Conservation (phyloP, 495 filamentous ascomycete species). For the Durotheca rogersii region DNA sequence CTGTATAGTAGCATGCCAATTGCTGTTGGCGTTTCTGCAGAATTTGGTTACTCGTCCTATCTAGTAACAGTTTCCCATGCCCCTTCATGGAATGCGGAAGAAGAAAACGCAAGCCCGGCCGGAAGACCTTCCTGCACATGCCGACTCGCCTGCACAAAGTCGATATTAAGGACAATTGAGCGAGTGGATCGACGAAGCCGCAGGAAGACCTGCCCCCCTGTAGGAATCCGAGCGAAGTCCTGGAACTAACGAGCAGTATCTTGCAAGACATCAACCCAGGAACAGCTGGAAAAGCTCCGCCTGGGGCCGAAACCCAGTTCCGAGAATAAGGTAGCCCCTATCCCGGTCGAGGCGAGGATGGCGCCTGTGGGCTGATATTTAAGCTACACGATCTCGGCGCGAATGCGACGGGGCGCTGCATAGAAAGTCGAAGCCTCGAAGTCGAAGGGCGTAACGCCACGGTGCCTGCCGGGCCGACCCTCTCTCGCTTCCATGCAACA, state of each 20-base stretch:
- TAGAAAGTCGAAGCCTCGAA: slow-evolving; percentile 8
- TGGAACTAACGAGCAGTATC: neutral
- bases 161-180: neutral
- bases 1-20: too few relatives aligned
- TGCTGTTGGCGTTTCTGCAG: too few relatives aligned
- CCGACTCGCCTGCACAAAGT: neutral
- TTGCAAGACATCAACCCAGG: neutral
- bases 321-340: neutral
- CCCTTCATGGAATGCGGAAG: slow-evolving; percentile 9
- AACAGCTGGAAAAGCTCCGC: neutral
- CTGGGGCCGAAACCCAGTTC: slow-evolving; percentile 1
- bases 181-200: neutral
- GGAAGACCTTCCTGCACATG: slow-evolving; percentile 15
- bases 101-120: slow-evolving; percentile 11
- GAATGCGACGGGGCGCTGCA: slow-evolving; percentile 15
- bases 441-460: neutral
- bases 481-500: slow-evolving; percentile 30
- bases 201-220: neutral
- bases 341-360: neutral
- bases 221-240: neutral
- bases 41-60: too few relatives aligned
- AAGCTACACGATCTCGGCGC: slow-evolving; percentile 10
- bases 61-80: slow-evolving; percentile 1
- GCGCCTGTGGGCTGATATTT: slow-evolving; percentile 6
- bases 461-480: slow-evolving; percentile 13